Conservation (phyloP, 108 stramenopile species). For the Nannochloropsis gaditana region DNA sequence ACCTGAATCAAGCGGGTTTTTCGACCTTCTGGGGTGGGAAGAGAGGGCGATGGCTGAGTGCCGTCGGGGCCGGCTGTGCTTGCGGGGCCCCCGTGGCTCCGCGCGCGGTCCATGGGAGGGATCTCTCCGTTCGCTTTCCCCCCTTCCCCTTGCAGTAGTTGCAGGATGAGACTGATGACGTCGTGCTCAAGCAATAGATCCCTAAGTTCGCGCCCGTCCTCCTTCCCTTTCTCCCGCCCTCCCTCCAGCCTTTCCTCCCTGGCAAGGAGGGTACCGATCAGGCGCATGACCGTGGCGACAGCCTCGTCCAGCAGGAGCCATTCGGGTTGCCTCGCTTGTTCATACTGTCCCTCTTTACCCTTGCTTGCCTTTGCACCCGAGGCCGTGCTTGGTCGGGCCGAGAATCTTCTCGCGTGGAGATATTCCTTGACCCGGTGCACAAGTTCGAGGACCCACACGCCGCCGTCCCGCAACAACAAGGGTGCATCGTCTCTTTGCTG, state of each 20-base stretch:
- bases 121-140: background rate
- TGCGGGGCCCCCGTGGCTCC: no score
- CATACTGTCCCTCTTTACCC: no score
- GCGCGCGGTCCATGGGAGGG: background rate
- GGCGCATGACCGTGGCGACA: constrained; percentile 15
- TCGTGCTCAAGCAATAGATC: background rate
- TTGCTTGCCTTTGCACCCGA: no score
- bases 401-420: no score
- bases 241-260: background rate
- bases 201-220: background rate
- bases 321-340: no score
- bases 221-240: background rate
- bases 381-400: no score
- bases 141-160: background rate
- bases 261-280: background rate
- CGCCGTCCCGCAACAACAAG: no score
- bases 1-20: constrained; percentile 50
- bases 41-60: no score
- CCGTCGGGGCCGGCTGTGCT: no score
- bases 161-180: background rate
- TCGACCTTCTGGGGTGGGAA: constrained; percentile 19
- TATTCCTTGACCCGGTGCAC: no score
- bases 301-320: background rate
- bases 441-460: no score
- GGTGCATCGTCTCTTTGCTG: no score